These are phyloP conservation scores for Leishmania braziliensis DNA, from an alignment of 208 protist genomes.

Conservation along the genomic window DNA sequence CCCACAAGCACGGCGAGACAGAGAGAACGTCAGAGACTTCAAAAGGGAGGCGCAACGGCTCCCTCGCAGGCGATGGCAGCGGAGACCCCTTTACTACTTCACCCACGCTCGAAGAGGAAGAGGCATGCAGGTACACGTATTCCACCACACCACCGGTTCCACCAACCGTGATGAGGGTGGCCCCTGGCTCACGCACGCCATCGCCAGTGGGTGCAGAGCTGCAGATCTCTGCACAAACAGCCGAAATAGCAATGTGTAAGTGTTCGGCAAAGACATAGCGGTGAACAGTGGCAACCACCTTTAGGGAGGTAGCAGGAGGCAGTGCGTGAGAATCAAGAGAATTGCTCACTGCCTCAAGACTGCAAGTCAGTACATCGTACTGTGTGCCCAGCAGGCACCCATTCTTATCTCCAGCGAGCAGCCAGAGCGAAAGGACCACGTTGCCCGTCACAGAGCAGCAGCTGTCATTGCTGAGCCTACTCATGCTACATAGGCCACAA, in stretches of 20 bases:
- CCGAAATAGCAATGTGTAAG: constrained; percentile 21
- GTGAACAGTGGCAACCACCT: constrained; percentile 4
- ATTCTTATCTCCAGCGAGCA: constrained; percentile 25
- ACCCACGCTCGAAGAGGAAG: background rate
- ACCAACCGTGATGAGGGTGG: constrained; percentile 14
- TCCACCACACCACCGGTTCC: constrained; percentile 24
- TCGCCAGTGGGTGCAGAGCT: background rate
- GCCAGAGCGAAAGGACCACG: constrained; percentile 7
- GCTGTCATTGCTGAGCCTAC: background rate
- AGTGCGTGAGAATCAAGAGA: background rate
- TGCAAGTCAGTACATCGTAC: background rate
- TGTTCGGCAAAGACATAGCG: constrained; percentile 29
- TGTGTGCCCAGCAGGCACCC: constrained; percentile 14
- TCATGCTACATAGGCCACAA: background rate
- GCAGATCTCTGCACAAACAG: constrained; percentile 15
- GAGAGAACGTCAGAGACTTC: constrained; percentile 50
- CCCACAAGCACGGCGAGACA: constrained; percentile 25
- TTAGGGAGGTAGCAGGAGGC: background rate
- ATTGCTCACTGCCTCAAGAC: background rate
- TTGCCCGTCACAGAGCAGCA: background rate
- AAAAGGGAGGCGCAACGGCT: constrained; percentile 54
- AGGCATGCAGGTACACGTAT: constrained; percentile 14
- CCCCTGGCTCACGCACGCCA: background rate
- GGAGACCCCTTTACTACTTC: background rate
- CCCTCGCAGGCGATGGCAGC: background rate